Evolutionary conservation across 2,329 filamentous ascomycete species (phyloP), one percentile per base, ranked within the genome.

Genomic region (Nemania sp.): DNA sequence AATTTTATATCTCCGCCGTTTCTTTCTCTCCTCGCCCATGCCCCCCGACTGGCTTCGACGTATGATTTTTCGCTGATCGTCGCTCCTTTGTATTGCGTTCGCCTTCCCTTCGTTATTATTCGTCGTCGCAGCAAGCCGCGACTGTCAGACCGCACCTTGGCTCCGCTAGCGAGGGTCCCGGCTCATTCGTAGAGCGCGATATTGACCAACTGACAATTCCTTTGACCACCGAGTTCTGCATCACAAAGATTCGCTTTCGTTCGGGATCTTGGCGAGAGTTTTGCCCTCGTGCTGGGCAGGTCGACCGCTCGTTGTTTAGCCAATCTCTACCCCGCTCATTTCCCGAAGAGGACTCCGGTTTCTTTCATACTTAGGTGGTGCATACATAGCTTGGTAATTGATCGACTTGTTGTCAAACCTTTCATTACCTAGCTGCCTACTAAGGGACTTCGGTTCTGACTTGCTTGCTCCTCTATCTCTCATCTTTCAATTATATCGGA

Each of bases 1-100:
- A n/a, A 37, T 46, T 54, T 20, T 17, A 21, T 43, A 29, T 29
- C 25, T 29, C 7, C 3, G 25, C 25, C 7, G 5, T 32, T 17
- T 45, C 45, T 43, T 35, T 45, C 49, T 47, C 37, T 59, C 54
- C 49, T 37, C 32, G 9, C 46, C n/a, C 20, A 6, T 12, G 32
- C 2, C 12, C 13, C 42, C 40, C 29, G 45, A 21, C 40, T 20
- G 4, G 35, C 29, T n/a, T n/a, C n/a, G n/a, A 39, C 25, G 25
- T 29, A 29, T 29, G 25, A 29, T 29, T 29, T 7, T 3, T 29
- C 7, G 25, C 25, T 29, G n/a, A 40, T 17, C 25, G 25, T 32
- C 52, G 21, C 45, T 59, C 48, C 55, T 64, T 62, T 59, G 56
- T 64, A 39, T 64, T n/a, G 15, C 13, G 7, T 21, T 61, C 25